Conservation (phyloP, 805 yeast species). For the Lachancea thermotolerans region DNA sequence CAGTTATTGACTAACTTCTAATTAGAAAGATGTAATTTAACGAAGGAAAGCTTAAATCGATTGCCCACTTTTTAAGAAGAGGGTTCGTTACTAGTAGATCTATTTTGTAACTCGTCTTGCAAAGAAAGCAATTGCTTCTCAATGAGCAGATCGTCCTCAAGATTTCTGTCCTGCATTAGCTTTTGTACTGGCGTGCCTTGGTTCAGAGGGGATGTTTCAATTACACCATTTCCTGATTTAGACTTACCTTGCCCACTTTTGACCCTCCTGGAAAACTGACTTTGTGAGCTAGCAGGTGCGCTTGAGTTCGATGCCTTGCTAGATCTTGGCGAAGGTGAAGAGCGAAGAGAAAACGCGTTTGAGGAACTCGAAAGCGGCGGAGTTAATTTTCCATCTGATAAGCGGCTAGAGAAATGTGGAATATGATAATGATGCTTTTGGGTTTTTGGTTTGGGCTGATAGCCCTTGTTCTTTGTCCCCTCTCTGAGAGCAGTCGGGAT, state of each 20-base stretch:
- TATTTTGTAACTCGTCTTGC: constrained; percentile 8
- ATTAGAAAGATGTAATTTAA: neutral
- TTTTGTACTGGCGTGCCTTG: constrained; percentile 6
- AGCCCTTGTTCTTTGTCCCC: constrained; percentile 1
- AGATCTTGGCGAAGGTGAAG: constrained; percentile 7
- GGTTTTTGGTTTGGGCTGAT: constrained; percentile 7
- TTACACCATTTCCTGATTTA: neutral
- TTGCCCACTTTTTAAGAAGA: neutral
- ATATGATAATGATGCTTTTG: constrained; percentile 23
- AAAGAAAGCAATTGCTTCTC: constrained; percentile 7
- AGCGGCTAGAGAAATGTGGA: constrained; percentile 19
- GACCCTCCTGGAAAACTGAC: constrained; percentile 1
- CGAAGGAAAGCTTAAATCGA: no score
- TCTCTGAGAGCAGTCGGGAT: constrained; percentile 1
- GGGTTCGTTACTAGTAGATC: constrained; percentile 4
- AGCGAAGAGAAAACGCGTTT: constrained; percentile 1
- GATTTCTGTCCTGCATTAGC: constrained; percentile 8
- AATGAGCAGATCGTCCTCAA: constrained; percentile 7
- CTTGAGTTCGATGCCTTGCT: neutral
- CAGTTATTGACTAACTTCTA: neutral
- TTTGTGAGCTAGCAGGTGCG: neutral
- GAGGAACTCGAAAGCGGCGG: constrained; percentile 9
- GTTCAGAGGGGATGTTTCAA: neutral
- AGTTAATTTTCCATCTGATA: constrained; percentile 8
- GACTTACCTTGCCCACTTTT: constrained; percentile 1